Percentiles rank a stretch among this genome's conserved stretches.
These are phyloP conservation scores for Mycena latifolia DNA, from an alignment of 768 basidiomycete genomes.

Conservation along the genomic window DNA sequence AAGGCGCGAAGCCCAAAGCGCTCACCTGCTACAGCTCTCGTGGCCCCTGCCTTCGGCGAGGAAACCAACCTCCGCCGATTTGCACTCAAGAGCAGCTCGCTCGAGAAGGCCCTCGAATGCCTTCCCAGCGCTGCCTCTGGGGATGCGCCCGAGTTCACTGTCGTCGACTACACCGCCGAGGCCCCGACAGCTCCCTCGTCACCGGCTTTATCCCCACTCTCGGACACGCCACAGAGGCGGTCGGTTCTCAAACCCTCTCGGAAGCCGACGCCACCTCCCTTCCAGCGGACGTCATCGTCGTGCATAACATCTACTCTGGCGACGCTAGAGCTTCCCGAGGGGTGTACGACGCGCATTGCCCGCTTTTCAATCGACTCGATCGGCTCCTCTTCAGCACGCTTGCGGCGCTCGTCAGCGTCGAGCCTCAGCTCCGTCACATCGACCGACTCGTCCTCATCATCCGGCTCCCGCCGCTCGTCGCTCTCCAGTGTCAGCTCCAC, in stretches of 20 bases:
- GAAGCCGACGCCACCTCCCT: not conserved
- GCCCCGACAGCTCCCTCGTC: not conserved
- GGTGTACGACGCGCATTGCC: not conserved
- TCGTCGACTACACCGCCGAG: not conserved
- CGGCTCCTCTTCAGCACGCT: not conserved
- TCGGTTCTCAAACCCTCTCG: not conserved
- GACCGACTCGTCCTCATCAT: not conserved
- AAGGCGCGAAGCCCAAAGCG: not conserved
- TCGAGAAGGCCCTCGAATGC: not conserved
- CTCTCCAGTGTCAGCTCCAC: not conserved
- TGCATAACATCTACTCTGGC: not conserved
- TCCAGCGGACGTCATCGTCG: not conserved
- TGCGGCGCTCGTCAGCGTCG: too few species aligned
- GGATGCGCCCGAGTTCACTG: not conserved
- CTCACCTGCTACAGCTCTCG: not conserved
- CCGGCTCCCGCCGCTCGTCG: slow-evolving; percentile 2
- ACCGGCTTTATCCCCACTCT: not conserved
- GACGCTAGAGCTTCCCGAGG: not conserved
- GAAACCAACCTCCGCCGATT: not conserved
- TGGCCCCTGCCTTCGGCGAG: not conserved
- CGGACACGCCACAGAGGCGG: not conserved
- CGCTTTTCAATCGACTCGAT: not conserved
- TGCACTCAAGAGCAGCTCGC: slow-evolving; percentile 1
- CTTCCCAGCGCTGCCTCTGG: not conserved
- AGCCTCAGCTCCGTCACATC: not conserved